phyloP scores from a whole-genome alignment of 2,329 filamentous ascomycete genomes.

The Ophiostoma sp. region DNA sequence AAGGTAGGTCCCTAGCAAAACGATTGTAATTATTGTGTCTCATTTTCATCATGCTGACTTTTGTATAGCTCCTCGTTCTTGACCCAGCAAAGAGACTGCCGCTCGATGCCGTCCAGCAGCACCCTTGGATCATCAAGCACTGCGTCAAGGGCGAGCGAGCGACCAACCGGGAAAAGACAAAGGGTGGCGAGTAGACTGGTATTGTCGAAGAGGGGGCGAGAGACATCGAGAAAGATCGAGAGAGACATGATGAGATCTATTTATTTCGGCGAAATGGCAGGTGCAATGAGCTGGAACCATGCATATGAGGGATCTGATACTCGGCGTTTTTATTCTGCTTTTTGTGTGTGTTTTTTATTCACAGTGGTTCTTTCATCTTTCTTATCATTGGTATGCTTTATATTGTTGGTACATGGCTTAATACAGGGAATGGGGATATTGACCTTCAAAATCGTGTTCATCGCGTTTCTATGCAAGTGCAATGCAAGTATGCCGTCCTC shows the following conservation, averaged over 20 bases:
- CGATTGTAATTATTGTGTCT: not conserved
- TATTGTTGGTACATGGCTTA: slow-evolving; percentile 17
- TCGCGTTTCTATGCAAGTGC: slow-evolving; percentile 1
- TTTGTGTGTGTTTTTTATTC: not conserved
- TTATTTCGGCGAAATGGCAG: slow-evolving; percentile 10
- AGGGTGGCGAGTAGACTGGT: slow-evolving; percentile 32
- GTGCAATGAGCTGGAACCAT: slow-evolving; percentile 15
- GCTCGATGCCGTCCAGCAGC: slow-evolving; percentile 81
- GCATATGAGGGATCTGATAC: slow-evolving; percentile 17
- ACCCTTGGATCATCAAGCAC: slow-evolving; percentile 97
- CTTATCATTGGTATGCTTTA: not conserved
- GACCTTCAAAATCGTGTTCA: slow-evolving; percentile 6
- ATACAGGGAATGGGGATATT: slow-evolving; percentile 17
- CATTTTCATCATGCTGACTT: slow-evolving; percentile 14
- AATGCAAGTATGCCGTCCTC: not conserved
- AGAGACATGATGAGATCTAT: not conserved
- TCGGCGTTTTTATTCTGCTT: slow-evolving; percentile 4
- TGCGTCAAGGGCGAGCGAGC: slow-evolving; percentile 67
- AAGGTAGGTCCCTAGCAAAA: slow-evolving; percentile 57
- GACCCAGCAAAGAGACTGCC: slow-evolving; percentile 92
- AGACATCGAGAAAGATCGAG: not conserved
- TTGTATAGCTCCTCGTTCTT: slow-evolving; percentile 72
- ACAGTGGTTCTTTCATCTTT: slow-evolving; percentile 10
- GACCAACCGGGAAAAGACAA: slow-evolving; percentile 51
- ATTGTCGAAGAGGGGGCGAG: not conserved